Conservation (phyloP, 768 basidiomycete species). For the Cystofilobasidium bisporidii region DNA sequence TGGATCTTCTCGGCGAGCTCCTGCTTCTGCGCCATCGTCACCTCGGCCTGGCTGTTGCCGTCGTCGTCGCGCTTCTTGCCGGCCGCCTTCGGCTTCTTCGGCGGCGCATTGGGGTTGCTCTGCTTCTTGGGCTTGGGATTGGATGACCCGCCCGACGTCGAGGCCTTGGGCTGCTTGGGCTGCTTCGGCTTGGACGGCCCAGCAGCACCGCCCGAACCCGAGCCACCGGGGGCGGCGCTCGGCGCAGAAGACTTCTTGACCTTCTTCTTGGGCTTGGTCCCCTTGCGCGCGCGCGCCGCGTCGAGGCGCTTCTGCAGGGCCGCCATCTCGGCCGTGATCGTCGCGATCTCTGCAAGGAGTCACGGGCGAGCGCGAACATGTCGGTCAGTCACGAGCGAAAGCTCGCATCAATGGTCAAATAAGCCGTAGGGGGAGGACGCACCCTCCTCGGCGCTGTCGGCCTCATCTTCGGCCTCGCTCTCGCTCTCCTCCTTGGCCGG, state of each 20-base stretch:
- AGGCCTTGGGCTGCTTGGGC: not conserved
- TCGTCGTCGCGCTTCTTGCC: constrained; percentile 45
- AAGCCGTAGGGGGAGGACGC: too few species aligned
- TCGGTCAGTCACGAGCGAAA: too few species aligned
- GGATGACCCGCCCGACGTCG: not conserved
- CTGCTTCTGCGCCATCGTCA: constrained; percentile 96
- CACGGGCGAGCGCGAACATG: too few species aligned
- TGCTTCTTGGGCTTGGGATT: constrained; percentile 12
- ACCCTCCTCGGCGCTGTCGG: constrained; percentile 32
- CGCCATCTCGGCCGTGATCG: not conserved
- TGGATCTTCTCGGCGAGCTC: constrained; percentile 91
- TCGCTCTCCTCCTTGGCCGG: constrained; percentile 43
- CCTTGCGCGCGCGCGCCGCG: too few species aligned
- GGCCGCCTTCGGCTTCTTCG: not conserved
- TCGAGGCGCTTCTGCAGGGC: too few species aligned
- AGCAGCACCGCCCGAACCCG: not conserved
- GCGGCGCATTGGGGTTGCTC: not conserved
- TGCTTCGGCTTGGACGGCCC: not conserved
- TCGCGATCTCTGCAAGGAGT: not conserved
- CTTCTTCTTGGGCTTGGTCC: too few species aligned
- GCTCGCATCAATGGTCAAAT: too few species aligned
- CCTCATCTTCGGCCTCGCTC: constrained; percentile 46
- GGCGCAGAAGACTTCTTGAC: not conserved
- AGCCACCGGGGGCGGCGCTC: not conserved
- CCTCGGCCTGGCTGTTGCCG: constrained; percentile 3